These are phyloP conservation scores for Cylindrotheca fusiformis DNA, from an alignment of 108 stramenopile genomes.

Conservation along the genomic window DNA sequence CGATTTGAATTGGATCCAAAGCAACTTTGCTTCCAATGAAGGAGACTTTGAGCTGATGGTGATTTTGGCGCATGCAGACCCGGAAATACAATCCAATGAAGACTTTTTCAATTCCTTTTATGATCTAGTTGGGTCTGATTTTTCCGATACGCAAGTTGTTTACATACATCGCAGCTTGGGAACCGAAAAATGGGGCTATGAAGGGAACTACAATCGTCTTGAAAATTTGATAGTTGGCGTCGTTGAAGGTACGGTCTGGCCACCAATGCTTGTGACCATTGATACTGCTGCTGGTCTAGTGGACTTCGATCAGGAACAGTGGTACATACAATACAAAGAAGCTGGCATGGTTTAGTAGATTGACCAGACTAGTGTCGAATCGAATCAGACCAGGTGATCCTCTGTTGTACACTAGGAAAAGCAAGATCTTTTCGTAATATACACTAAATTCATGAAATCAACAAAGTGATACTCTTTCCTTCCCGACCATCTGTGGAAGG, in stretches of 20 bases:
- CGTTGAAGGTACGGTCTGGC: slow-evolving; percentile 39
- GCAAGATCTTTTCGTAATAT: too few species aligned
- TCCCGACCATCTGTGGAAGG: too few species aligned
- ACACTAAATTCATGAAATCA: too few species aligned
- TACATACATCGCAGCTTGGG: slow-evolving; percentile 38
- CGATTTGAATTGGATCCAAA: slow-evolving; percentile 42
- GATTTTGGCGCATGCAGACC: slow-evolving; percentile 40
- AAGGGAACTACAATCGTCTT: slow-evolving; percentile 19
- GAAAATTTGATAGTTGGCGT: slow-evolving; percentile 22
- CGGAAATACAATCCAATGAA: slow-evolving; percentile 23
- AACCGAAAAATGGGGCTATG: slow-evolving; percentile 12
- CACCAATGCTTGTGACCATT: slow-evolving; percentile 39
- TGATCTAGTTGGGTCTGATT: slow-evolving; percentile 11
- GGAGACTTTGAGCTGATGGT: slow-evolving; percentile 23
- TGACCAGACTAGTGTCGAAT: too few species aligned
- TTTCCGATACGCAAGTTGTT: slow-evolving; percentile 14
- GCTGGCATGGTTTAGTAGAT: neutral
- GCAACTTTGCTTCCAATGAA: neutral
- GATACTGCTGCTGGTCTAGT: slow-evolving; percentile 15
- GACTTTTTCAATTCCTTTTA: slow-evolving; percentile 30
- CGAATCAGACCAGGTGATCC: too few species aligned
- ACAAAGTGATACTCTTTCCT: too few species aligned
- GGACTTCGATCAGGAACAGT: slow-evolving; percentile 26
- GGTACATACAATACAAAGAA: slow-evolving; percentile 31
- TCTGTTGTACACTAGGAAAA: too few species aligned